Conservation (phyloP, 768 basidiomycete species). For the Fomitopsis serialis region DNA sequence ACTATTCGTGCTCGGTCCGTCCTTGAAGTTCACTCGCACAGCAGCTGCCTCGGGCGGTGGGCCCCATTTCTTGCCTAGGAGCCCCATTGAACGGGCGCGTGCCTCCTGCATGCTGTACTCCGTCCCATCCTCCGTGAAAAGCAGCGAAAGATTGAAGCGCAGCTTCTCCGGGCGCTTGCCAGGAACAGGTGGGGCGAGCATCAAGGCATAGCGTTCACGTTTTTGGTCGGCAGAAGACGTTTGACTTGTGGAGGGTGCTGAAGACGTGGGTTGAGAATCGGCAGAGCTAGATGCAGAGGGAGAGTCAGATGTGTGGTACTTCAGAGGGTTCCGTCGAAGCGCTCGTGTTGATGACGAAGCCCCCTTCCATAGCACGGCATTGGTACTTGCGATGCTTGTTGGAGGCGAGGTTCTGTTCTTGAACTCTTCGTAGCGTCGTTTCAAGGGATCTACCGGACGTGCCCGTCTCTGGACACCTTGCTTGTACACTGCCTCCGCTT, state of each 20-base stretch:
- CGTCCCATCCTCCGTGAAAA: slow-evolving; percentile 70
- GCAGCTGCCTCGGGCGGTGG: slow-evolving; percentile 43
- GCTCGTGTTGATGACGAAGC: slow-evolving; percentile 17
- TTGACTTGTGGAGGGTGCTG: neutral
- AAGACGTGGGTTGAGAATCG: neutral
- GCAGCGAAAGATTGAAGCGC: slow-evolving; percentile 59
- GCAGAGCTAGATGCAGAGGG: neutral
- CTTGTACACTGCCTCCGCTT: slow-evolving; percentile 79
- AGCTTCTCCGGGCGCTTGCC: slow-evolving; percentile 71
- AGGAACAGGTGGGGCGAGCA: slow-evolving; percentile 64
- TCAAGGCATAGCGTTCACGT: slow-evolving; percentile 56
- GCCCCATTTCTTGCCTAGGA: slow-evolving; percentile 83
- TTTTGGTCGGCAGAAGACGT: slow-evolving; percentile 9
- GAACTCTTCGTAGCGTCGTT: slow-evolving; percentile 77
- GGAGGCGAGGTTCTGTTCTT: slow-evolving; percentile 40
- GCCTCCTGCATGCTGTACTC: slow-evolving; percentile 88
- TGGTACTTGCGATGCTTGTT: slow-evolving; percentile 1
- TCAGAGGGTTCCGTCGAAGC: slow-evolving; percentile 31
- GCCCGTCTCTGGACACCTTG: slow-evolving; percentile 79
- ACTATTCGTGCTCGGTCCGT: slow-evolving; percentile 37
- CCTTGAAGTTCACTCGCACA: slow-evolving; percentile 52
- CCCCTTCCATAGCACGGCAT: slow-evolving; percentile 15
- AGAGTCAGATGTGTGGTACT: slow-evolving; percentile 24
- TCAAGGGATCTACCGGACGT: slow-evolving; percentile 79
- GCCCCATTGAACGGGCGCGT: slow-evolving; percentile 74